Evolutionary conservation across 768 basidiomycete genomes (phyloP).

Genomic region (Suillus weaverae): DNA sequence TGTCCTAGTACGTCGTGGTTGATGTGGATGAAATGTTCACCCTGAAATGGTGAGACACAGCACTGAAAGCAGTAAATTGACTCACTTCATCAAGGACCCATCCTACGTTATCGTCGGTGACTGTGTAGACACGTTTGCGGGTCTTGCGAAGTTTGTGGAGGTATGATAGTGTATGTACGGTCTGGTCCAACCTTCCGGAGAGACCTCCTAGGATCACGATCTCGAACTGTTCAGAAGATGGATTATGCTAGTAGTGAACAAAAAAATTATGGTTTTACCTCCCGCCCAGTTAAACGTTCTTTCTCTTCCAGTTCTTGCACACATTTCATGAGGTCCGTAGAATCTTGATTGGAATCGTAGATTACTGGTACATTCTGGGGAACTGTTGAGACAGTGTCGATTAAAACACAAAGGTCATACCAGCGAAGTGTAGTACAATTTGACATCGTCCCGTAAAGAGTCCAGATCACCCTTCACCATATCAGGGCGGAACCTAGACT

Average conservation of each 20-base stretch:
- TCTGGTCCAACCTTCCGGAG: conserved; percentile 91
- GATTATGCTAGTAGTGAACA: not conserved
- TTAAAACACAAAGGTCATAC: conserved; percentile 36
- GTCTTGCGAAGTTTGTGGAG: conserved; percentile 74
- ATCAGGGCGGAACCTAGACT: conserved; percentile 69
- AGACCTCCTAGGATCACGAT: conserved; percentile 86
- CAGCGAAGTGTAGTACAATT: conserved; percentile 58
- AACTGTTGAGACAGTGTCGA: not conserved
- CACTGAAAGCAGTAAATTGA: conserved; percentile 1
- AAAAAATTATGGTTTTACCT: conserved; percentile 32
- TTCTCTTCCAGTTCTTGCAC: conserved; percentile 58
- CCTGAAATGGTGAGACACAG: conserved; percentile 45
- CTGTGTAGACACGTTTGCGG: conserved; percentile 62
- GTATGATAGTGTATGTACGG: conserved; percentile 83
- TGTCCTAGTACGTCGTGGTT: conserved; percentile 75
- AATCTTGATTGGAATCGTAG: conserved; percentile 70
- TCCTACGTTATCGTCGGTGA: conserved; percentile 89
- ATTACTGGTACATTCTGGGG: conserved; percentile 65
- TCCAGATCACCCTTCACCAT: conserved; percentile 95
- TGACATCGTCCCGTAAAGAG: conserved; percentile 77
- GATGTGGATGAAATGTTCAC: conserved; percentile 76
- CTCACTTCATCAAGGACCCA: conserved; percentile 84
- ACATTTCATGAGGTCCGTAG: conserved; percentile 98
- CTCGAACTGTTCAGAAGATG: conserved; percentile 47
- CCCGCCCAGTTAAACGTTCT: conserved; percentile 44